Percentiles rank a stretch among this genome's conserved stretches.
These are phyloP conservation scores for Mycena sp. DNA, from an alignment of 1,284 basidiomycete genomes.

Conservation along the genomic window DNA sequence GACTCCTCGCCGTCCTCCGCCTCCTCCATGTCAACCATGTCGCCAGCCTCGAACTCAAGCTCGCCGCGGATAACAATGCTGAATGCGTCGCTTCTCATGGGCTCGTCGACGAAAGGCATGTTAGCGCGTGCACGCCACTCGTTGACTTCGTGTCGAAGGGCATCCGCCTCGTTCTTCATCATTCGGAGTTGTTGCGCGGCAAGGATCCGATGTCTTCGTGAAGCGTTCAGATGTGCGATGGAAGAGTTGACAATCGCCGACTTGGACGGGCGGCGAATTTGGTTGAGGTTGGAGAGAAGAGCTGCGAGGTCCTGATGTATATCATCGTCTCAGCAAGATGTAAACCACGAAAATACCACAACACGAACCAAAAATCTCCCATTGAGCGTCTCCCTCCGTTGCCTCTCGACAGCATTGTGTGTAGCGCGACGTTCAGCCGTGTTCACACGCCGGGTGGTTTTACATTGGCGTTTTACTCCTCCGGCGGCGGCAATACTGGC, in stretches of 20 bases:
- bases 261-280: conserved; percentile 92
- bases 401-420: conserved; percentile 94
- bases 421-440: conserved; percentile 93
- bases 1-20: conserved; percentile 51
- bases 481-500: conserved; percentile 37
- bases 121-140: conserved; percentile 84
- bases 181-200: conserved; percentile 81
- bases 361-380: conserved; percentile 79
- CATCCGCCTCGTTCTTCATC: conserved; percentile 80
- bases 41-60: conserved; percentile 58
- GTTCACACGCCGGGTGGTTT: conserved; percentile 84
- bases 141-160: conserved; percentile 85
- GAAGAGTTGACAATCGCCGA: conserved; percentile 93
- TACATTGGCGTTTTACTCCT: conserved; percentile 64
- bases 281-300: conserved; percentile 88
- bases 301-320: conserved; percentile 90
- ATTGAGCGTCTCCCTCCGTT: conserved; percentile 90
- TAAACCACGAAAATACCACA: not conserved
- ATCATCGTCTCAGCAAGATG: no score
- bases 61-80: conserved; percentile 73
- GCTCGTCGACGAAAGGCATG: conserved; percentile 71
- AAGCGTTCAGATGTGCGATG: conserved; percentile 85
- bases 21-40: conserved; percentile 54
- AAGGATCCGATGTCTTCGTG: conserved; percentile 80
- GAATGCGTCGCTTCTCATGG: conserved; percentile 73